phyloP scores from a whole-genome alignment of 768 basidiomycete genomes.

The Trichaptum fuscoviolaceum region DNA sequence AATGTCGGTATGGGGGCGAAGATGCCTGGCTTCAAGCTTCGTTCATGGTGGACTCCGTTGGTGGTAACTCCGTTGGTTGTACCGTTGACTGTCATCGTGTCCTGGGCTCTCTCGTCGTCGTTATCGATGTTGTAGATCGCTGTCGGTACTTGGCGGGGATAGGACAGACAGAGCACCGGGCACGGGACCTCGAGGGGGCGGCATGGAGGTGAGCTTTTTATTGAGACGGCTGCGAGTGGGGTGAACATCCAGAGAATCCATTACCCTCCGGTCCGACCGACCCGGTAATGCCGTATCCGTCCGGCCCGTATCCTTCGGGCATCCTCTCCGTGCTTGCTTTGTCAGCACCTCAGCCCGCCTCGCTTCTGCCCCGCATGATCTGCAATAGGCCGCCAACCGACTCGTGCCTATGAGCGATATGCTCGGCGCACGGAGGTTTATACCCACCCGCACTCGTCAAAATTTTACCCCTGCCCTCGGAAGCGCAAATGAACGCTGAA shows the following conservation, averaged over 20 bases:
- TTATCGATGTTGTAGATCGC: background rate
- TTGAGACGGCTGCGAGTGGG: background rate
- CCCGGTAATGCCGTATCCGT: background rate
- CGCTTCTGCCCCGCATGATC: background rate
- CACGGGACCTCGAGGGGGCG: conserved; percentile 1
- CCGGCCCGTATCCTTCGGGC: background rate
- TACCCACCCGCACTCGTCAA: background rate
- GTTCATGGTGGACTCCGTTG: conserved; percentile 21
- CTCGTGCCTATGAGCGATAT: background rate
- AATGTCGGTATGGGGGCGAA: conserved; percentile 87
- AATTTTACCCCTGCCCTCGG: background rate
- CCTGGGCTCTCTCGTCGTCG: background rate
- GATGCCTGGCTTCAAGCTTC: conserved; percentile 68
- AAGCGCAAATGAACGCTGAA: background rate
- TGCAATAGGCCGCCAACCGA: background rate
- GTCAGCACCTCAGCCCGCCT: background rate
- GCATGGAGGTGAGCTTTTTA: background rate
- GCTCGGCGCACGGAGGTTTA: background rate
- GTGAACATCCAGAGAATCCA: background rate
- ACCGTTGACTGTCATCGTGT: conserved; percentile 37
- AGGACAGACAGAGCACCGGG: background rate
- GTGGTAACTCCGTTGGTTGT: conserved; percentile 15
- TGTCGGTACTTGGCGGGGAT: background rate
- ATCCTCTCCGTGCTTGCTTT: background rate
- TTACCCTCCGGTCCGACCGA: background rate